phyloP scores from a whole-genome alignment of 192 early-diverging fungal genomes.

The Coemansia sp. region DNA sequence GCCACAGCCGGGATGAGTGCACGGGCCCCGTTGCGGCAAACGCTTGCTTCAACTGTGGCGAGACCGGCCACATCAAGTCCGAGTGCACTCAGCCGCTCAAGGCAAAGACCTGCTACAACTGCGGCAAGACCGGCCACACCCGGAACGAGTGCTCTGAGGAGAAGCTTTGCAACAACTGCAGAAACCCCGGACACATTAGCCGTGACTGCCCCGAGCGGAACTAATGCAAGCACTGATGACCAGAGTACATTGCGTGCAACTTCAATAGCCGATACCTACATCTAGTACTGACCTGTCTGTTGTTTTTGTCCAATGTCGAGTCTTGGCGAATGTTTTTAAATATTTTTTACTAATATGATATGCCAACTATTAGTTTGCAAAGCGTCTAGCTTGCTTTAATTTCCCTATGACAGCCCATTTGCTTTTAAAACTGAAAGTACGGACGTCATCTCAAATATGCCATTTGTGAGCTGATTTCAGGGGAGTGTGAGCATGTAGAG shows the following conservation, averaged over 20 bases:
- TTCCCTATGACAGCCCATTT: background rate
- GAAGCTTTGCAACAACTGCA: constrained; percentile 58
- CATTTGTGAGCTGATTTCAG: background rate
- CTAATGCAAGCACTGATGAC: too few species aligned
- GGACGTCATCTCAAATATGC: background rate
- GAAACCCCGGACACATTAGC: constrained; percentile 46
- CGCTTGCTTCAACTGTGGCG: constrained; percentile 53
- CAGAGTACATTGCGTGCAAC: too few species aligned
- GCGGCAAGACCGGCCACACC: constrained; percentile 47
- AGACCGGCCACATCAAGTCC: constrained; percentile 48
- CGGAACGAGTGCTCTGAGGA: constrained; percentile 40
- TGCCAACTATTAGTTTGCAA: background rate
- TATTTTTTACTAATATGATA: too few species aligned
- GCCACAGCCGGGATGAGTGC: constrained; percentile 52
- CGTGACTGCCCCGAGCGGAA: constrained; percentile 42
- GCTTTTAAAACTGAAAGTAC: background rate
- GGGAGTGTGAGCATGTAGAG: background rate
- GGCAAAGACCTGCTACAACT: constrained; percentile 49
- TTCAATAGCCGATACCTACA: too few species aligned
- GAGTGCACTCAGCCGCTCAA: constrained; percentile 37
- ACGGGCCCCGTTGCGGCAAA: constrained; percentile 21
- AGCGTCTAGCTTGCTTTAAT: background rate
- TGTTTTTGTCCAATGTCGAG: constrained; percentile 26
- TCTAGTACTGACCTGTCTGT: constrained; percentile 32
- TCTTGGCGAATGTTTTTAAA: background rate